Evolutionary conservation across 176 grass and related monocot genomes (phyloP), one percentile per base, ranked within the genome.

Genomic region (Thalia dealbata): DNA sequence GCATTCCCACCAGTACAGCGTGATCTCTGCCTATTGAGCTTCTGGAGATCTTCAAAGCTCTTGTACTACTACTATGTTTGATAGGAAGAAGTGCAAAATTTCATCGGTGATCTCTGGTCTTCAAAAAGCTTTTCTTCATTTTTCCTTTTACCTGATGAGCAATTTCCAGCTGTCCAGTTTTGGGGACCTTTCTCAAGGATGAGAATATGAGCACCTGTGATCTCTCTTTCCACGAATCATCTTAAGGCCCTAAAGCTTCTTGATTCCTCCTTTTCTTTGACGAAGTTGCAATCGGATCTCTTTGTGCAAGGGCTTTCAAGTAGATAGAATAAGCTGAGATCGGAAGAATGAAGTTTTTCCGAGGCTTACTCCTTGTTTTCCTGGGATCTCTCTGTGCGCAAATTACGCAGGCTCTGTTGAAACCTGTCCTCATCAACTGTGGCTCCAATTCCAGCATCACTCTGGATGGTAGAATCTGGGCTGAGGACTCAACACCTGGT

Each of bases 361-460:
- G 25, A 28, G 52, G 66, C 26, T 15, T 79, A 13, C 55, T 70
- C 26, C 27, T 79, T 7, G 13, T 79, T 32, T 22, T 71, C 21
- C 58, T 79, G 13, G 38, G 22, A 42, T 71, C 54, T 13, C 48
- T 79, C 5, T 30, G 41, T 46, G 29, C 56, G 21, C 23, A 7
- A 28, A 0, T 22, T 30, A 54, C 7, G 11, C 52, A 35, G 28
- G 52, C 67, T 61, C 52, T 32, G 42, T 18, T 43, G 35, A 62
- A 30, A 16, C 52, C 77, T 1, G 14, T 79, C 27, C 19, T 79
- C 35, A 29, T 79, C 52, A 48, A 61, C 25, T 79, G 77, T 43
- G 77, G 77, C 19, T 79, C 52, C 16, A 68, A 71, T 51, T 79
- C 77, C n/a, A 71, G 52, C 67, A 71, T 79, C 41, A 30, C 41